These are phyloP conservation scores for Fragaria nilgerrensis DNA, from an alignment of 306 rosid genomes.

Conservation along the genomic window DNA sequence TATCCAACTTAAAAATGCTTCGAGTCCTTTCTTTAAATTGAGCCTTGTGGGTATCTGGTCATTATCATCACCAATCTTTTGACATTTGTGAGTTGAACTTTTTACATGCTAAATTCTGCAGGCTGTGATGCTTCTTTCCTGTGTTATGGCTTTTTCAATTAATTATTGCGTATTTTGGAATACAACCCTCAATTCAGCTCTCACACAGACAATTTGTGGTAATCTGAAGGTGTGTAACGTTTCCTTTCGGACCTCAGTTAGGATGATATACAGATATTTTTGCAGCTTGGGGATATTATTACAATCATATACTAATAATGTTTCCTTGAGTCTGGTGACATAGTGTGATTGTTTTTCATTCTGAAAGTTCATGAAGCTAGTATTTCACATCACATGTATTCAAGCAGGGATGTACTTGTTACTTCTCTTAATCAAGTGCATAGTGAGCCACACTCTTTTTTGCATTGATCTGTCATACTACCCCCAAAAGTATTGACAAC, in stretches of 20 bases:
- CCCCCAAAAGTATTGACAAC: not conserved
- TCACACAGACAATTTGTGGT: constrained; percentile 83
- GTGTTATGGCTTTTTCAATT: constrained; percentile 64
- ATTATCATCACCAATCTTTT: not conserved
- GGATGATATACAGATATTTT: not conserved
- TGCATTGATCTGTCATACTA: not conserved
- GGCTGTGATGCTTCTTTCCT: constrained; percentile 75
- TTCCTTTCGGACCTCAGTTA: not conserved
- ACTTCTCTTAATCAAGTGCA: not conserved
- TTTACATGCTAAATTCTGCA: constrained; percentile 37
- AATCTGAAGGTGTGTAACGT: constrained; percentile 47
- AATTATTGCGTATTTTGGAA: constrained; percentile 74
- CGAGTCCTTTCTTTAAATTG: not conserved
- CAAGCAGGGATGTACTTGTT: not conserved
- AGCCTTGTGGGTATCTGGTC: not conserved
- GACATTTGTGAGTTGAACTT: constrained; percentile 20
- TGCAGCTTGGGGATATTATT: not conserved
- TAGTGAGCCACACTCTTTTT: not conserved
- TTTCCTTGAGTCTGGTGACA: not conserved
- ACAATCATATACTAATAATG: not conserved
- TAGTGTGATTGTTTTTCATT: not conserved
- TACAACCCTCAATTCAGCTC: constrained; percentile 77
- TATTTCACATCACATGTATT: not conserved
- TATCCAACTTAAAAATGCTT: not conserved
- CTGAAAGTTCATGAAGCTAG: not conserved